Evolutionary conservation across 1,284 basidiomycete genomes (phyloP), one percentile per base, ranked within the genome.

Genomic region (Pseudozyma hubeiensis): DNA sequence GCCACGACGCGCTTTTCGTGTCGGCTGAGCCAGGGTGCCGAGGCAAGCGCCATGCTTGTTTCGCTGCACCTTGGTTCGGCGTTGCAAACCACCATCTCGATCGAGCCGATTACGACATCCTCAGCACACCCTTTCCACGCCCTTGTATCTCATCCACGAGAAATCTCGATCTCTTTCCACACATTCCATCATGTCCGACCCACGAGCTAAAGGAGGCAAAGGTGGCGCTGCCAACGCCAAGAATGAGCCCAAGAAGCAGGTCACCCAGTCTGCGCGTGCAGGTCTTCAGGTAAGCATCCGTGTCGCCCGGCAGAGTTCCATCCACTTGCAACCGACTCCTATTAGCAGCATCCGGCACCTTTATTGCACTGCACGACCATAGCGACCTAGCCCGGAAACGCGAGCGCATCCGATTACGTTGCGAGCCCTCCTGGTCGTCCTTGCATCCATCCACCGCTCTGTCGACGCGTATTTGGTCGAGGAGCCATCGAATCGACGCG

Each of bases 241-340:
- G 41, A 64, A 52, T 43, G 76, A 69, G 49, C 66, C 65, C 34
- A 73, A 69, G 57, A 79, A 76, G 69, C 55, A 63, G 67, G 57
- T 66, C 57, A 77, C 77, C 31, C 79, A 80, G 64, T 75, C 72
- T 50, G 52, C 68, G n/a, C 65, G 77, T 55, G 79, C 79, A 19
- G 79, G 79, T 67, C 72, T 80, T 57, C 79, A 80, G 73, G 78
- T 80, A 70, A 79, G 78, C 77, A 61, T 49, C 55, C 1, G 39
- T 45, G 29, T 34, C 14, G 24, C n/a, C 19, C 17, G 17, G 19
- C 19, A 6, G 4, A n/a, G 13, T 9, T 33, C 34, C 35, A 37
- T 49, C 13, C 40, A 30, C 30, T 14, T 34, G 35, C 60, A 54
- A 51, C 54, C 49, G 44, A 8, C 8, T 41, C 14, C n/a, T 17